These are phyloP conservation scores for Wickerhamiella brachini DNA, from an alignment of 805 yeast species.

Conservation along the genomic window DNA sequence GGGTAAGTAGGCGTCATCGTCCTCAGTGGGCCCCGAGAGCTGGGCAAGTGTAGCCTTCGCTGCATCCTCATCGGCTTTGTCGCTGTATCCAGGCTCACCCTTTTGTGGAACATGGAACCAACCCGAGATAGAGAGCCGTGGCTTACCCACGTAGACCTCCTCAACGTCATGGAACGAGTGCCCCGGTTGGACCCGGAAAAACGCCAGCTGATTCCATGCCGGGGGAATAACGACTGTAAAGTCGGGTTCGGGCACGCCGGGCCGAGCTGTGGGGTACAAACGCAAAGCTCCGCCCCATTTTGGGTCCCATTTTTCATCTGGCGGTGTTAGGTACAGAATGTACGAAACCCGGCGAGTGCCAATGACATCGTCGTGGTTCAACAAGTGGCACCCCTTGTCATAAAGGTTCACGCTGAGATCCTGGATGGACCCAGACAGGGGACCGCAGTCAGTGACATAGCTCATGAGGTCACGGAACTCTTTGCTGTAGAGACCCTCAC, in stretches of 20 bases:
- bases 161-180: constrained; percentile 95
- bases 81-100: constrained; percentile 72
- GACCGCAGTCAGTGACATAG: constrained; percentile 73
- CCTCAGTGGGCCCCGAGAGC: constrained; percentile 60
- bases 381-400: constrained; percentile 80
- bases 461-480: constrained; percentile 70
- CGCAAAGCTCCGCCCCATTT: constrained; percentile 90
- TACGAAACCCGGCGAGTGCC: constrained; percentile 90
- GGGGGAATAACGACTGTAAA: constrained; percentile 60
- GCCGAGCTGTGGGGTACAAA: constrained; percentile 70
- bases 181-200: constrained; percentile 94
- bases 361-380: constrained; percentile 95
- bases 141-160: constrained; percentile 84
- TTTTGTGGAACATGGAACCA: constrained; percentile 97
- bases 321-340: constrained; percentile 85
- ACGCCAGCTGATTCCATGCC: constrained; percentile 90
- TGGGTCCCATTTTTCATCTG: constrained; percentile 77
- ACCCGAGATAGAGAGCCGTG: constrained; percentile 86
- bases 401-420: constrained; percentile 90
- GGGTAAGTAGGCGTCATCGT: constrained; percentile 74
- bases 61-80: constrained; percentile 48
- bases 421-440: constrained; percentile 76
- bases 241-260: constrained; percentile 83
- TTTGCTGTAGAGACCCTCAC: constrained; percentile 80
- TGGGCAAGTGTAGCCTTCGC: constrained; percentile 58